Evolutionary conservation across 1,284 basidiomycete genomes (phyloP).

Genomic region (Filobasidium uniguttulatum): DNA sequence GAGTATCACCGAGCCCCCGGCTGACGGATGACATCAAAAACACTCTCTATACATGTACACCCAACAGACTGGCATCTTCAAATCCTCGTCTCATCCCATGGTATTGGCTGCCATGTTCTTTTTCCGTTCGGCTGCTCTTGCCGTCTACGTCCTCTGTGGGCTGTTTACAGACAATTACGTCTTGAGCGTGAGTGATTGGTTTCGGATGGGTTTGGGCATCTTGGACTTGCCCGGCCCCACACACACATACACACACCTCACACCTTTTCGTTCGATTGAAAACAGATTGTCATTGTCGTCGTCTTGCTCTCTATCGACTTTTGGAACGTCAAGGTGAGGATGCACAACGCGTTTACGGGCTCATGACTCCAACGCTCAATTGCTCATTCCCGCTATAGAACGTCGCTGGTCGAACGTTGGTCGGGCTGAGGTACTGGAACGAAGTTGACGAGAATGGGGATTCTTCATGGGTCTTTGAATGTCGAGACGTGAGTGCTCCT

Average conservation of each 20-base stretch:
- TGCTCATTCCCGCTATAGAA: slow-evolving; percentile 45
- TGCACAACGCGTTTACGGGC: neutral
- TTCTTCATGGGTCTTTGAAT: slow-evolving; percentile 91
- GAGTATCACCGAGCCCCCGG: neutral
- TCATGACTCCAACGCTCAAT: neutral
- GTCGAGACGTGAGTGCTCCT: slow-evolving; percentile 56
- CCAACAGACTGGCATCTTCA: slow-evolving; percentile 28
- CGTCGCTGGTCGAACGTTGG: slow-evolving; percentile 75
- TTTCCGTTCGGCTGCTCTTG: slow-evolving; percentile 69
- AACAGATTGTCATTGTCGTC: slow-evolving; percentile 75
- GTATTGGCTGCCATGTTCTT: slow-evolving; percentile 70
- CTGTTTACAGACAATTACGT: slow-evolving; percentile 74
- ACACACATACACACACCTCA: neutral
- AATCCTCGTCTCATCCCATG: slow-evolving; percentile 65
- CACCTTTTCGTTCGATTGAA: neutral
- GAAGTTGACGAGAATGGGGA: slow-evolving; percentile 93
- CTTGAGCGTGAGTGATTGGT: slow-evolving; percentile 61
- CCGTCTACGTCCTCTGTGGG: slow-evolving; percentile 75
- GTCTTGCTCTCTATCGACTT: slow-evolving; percentile 87
- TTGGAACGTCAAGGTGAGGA: slow-evolving; percentile 76
- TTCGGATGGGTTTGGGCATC: neutral
- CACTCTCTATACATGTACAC: neutral
- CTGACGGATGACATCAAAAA: neutral
- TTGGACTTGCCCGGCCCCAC: neutral
- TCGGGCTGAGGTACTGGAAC: slow-evolving; percentile 90